Conservation (phyloP, 306 rosid genomes). For the Medicago arabica region DNA sequence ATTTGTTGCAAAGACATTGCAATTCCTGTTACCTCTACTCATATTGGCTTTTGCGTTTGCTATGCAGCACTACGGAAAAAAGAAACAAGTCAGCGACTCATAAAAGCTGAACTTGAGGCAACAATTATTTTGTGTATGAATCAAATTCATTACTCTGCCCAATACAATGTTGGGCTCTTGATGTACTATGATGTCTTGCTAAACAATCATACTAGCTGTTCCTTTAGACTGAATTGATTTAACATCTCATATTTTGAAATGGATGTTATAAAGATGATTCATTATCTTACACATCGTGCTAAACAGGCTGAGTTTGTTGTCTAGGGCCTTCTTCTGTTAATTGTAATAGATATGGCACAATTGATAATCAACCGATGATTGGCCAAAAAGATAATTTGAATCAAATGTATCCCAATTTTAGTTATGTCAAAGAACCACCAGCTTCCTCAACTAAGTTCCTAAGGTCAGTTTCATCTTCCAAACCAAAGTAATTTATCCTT, state of each 20-base stretch:
- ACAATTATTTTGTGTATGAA: constrained; percentile 8
- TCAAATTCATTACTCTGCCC: constrained; percentile 8
- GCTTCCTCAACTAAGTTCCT: background rate
- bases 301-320: background rate
- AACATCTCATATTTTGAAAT: background rate
- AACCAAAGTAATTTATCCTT: background rate
- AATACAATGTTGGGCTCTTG: constrained; percentile 7
- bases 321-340: background rate
- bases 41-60: constrained; percentile 61
- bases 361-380: constrained; percentile 45
- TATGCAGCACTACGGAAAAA: constrained; percentile 56
- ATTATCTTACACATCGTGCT: background rate
- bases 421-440: too few species aligned
- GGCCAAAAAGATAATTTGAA: constrained; percentile 1
- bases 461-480: background rate
- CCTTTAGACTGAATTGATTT: constrained; percentile 19
- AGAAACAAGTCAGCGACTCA: constrained; percentile 30
- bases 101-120: constrained; percentile 5
- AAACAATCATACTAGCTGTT: constrained; percentile 1
- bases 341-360: background rate
- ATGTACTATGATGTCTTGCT: constrained; percentile 4
- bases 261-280: background rate
- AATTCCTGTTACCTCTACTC: constrained; percentile 60
- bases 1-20: constrained; percentile 51
- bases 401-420: background rate